Evolutionary conservation across 768 basidiomycete genomes (phyloP), one percentile per base, ranked within the genome.

Genomic region (Pulveroboletus sp.): DNA sequence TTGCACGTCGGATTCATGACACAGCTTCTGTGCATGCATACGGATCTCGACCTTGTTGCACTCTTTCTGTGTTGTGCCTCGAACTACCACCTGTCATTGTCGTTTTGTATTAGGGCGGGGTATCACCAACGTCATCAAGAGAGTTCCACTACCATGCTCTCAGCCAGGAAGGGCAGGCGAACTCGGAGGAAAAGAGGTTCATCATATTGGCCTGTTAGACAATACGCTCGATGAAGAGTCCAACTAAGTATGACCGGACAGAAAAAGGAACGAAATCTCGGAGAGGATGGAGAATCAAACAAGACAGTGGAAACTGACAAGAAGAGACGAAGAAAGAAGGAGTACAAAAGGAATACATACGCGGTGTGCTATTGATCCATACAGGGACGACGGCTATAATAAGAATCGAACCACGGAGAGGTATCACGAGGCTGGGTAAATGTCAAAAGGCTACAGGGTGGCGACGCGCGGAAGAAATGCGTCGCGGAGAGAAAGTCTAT

Each of bases 391-490:
- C 29, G 32, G 26, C 35, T 47, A 50, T 55, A 49, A 56, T 47
- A 49, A 58, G 35, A 47, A 50, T 30, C 50, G 27, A 50, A 47
- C 47, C 39, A 53, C 42, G 47, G 34, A 44, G 31, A 46, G 64
- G 64, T 66, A 69, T 66, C 67, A 45, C 53, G 13, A 43, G 32
- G 49, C 31, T 37, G 55, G 51, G 66, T 64, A 61, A 64, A 30
- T 23, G 47, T 64, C 43, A n/a, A 50, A 19, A 40, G 14, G 24
- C n/a, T 31, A 10, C 31, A 39, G 23, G 24, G 29, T 48, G 39
- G 49, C 5, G 43, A 20, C 7, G 23, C 5, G 24, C 29, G 16
- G 51, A 53, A 38, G 34, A 36, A 54, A 20, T 11, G 14, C 23
- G 29, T 20, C 35, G 30, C 5, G 23, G 51, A 51, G 19, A 32